These are phyloP conservation scores for Torrubiella hemipterigena DNA, from an alignment of 2,329 filamentous ascomycete species.

Conservation along the genomic window DNA sequence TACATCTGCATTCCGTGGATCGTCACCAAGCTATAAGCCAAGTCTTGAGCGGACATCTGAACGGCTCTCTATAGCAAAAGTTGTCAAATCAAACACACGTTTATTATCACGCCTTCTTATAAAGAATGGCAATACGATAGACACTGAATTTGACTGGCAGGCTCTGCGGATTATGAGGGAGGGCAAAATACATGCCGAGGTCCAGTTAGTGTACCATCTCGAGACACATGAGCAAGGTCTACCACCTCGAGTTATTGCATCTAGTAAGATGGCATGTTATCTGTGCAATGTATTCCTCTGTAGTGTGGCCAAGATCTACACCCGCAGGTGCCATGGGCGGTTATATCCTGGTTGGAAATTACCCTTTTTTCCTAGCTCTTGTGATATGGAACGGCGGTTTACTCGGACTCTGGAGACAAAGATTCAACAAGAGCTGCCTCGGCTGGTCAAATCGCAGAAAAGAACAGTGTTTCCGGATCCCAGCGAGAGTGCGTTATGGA, in stretches of 20 bases:
- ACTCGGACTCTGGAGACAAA: no score
- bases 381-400: no score
- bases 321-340: conserved; percentile 27
- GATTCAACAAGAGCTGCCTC: no score
- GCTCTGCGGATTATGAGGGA: conserved; percentile 9
- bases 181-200: conserved; percentile 35
- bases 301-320: conserved; percentile 25
- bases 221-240: conserved; percentile 15
- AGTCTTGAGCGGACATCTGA: background rate
- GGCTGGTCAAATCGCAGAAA: no score
- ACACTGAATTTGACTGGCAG: background rate
- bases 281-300: conserved; percentile 35
- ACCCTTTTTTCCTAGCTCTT: no score
- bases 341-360: conserved; percentile 21
- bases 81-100: background rate
- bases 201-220: conserved; percentile 34
- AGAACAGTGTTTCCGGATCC: no score
- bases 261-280: conserved; percentile 38
- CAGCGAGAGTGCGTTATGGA: no score
- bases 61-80: background rate
- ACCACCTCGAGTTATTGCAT: conserved; percentile 30
- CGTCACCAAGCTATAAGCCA: background rate
- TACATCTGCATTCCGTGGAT: conserved; percentile 1
- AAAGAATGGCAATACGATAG: background rate
- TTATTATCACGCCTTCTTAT: background rate